phyloP scores from a whole-genome alignment of 495 filamentous ascomycete species.

The Hypoxylon subgilvum region DNA sequence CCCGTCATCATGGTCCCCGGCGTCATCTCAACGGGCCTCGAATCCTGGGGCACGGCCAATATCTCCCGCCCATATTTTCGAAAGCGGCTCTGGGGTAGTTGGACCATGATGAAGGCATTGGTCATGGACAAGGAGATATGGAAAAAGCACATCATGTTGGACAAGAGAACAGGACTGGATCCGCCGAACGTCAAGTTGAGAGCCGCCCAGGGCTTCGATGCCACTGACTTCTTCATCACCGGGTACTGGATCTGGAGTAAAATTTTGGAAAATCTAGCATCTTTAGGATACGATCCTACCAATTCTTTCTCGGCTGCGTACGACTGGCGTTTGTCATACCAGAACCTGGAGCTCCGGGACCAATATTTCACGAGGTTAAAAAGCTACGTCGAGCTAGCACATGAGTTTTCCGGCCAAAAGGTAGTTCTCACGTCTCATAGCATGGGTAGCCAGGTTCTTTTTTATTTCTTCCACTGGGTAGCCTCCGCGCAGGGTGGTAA shows the following conservation, averaged over 20 bases:
- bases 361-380: constrained; percentile 92
- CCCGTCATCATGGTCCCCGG: constrained; percentile 97
- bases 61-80: constrained; percentile 87
- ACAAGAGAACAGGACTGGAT: constrained; percentile 88
- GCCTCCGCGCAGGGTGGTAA: constrained; percentile 77
- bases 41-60: constrained; percentile 91
- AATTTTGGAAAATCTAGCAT: constrained; percentile 93
- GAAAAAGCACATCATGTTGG: constrained; percentile 97
- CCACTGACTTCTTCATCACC: constrained; percentile 92
- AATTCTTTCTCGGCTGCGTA: constrained; percentile 96
- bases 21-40: constrained; percentile 94
- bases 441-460: constrained; percentile 94
- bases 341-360: constrained; percentile 85
- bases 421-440: constrained; percentile 89
- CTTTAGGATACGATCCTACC: constrained; percentile 93
- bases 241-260: constrained; percentile 99
- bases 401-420: constrained; percentile 72
- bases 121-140: constrained; percentile 90
- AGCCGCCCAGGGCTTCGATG: constrained; percentile 96
- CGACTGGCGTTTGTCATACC: constrained; percentile 95
- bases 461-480: constrained; percentile 99
- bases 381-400: constrained; percentile 83
- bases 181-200: constrained; percentile 91
- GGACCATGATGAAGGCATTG: constrained; percentile 96
- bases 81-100: constrained; percentile 93